Evolutionary conservation across 768 basidiomycete species (phyloP).

Genomic region (Phaffia australis): DNA sequence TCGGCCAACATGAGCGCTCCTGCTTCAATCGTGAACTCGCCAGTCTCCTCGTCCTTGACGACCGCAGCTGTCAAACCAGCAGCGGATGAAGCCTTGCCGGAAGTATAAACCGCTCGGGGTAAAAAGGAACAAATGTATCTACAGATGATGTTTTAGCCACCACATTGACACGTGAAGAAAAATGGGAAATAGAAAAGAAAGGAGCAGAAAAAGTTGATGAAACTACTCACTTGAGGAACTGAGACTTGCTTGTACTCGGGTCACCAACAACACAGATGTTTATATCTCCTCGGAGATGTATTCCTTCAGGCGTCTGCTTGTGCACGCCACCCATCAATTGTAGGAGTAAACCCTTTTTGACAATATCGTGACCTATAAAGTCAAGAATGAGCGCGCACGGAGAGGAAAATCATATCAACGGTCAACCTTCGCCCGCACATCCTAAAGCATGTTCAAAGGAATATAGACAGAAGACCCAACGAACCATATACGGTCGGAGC

Average conservation of each 20-base stretch:
- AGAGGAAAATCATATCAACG: neutral
- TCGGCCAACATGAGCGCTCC: constrained; percentile 98
- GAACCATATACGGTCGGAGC: constrained; percentile 88
- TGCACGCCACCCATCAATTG: constrained; percentile 99
- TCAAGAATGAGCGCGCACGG: neutral
- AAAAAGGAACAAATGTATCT: constrained; percentile 98
- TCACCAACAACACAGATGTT: constrained; percentile 98
- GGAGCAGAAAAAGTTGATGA: neutral
- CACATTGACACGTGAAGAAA: too few species aligned
- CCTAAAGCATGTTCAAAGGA: neutral
- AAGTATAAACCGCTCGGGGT: constrained; percentile 94
- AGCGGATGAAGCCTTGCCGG: constrained; percentile 97
- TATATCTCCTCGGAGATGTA: constrained; percentile 95
- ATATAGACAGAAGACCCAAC: constrained; percentile 4
- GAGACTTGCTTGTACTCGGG: constrained; percentile 94
- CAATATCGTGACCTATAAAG: constrained; percentile 70
- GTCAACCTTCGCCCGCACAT: too few species aligned
- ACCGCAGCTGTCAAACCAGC: constrained; percentile 98
- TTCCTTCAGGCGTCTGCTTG: constrained; percentile 90
- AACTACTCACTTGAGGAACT: constrained; percentile 79
- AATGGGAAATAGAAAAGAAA: neutral
- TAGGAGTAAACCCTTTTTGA: constrained; percentile 90
- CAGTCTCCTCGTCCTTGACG: constrained; percentile 95
- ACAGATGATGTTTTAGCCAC: neutral
- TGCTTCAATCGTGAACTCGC: constrained; percentile 98